phyloP scores from a whole-genome alignment of 345 rosid species.

The Orychophragmus violaceus region DNA sequence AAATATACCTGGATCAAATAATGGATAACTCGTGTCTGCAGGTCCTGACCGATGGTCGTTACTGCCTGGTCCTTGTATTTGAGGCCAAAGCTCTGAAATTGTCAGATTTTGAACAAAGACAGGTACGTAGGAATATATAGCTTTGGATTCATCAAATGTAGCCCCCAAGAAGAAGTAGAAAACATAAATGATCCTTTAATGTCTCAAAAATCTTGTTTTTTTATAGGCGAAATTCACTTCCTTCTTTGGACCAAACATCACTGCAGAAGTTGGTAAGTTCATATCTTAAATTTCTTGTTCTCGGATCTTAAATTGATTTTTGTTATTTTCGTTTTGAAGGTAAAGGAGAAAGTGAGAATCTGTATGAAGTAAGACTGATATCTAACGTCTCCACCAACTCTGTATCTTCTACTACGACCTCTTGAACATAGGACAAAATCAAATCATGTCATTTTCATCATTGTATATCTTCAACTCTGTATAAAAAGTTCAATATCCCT shows the following conservation, averaged over 20 bases:
- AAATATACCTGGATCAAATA: not conserved
- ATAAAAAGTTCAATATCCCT: not conserved
- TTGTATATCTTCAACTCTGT: not conserved
- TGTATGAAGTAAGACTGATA: constrained; percentile 71
- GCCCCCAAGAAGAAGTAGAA: not conserved
- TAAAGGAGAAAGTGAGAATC: constrained; percentile 52
- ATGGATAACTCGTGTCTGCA: constrained; percentile 13
- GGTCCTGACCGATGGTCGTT: constrained; percentile 83
- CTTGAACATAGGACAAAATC: constrained; percentile 17
- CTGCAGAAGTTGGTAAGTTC: constrained; percentile 75
- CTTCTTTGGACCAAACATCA: constrained; percentile 84
- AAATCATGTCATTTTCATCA: not conserved
- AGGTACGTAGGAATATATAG: constrained; percentile 34
- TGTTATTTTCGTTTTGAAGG: constrained; percentile 34
- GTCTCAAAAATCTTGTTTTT: not conserved
- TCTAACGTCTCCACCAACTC: constrained; percentile 45
- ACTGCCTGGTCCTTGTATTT: constrained; percentile 61
- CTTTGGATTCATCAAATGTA: not conserved
- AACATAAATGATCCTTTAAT: not conserved
- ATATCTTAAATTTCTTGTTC: not conserved
- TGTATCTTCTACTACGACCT: constrained; percentile 37
- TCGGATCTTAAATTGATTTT: not conserved
- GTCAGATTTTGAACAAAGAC: constrained; percentile 80
- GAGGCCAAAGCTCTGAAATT: constrained; percentile 73
- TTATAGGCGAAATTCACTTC: constrained; percentile 80